Conservation (phyloP, 306 rosid genomes). For the Luffa acutangula region DNA sequence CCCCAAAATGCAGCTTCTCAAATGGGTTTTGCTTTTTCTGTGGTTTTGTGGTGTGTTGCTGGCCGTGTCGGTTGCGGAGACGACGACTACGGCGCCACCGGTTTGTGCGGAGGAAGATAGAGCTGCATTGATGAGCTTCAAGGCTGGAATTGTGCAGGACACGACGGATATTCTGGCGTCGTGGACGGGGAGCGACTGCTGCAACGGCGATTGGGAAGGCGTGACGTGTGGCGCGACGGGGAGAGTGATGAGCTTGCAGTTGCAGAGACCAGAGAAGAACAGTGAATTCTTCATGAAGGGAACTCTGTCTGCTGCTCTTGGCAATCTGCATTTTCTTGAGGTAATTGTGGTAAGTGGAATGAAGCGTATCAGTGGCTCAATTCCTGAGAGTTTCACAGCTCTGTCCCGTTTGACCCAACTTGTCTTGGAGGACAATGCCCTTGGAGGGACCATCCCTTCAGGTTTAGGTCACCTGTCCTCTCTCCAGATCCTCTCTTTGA, state of each 20-base stretch:
- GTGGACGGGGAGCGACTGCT: slow-evolving; percentile 74
- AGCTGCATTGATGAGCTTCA: slow-evolving; percentile 74
- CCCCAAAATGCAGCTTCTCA: slow-evolving; percentile 49
- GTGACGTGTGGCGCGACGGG: slow-evolving; percentile 70
- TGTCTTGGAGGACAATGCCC: slow-evolving; percentile 61
- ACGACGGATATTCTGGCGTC: slow-evolving; percentile 63
- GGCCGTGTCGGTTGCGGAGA: slow-evolving; percentile 19
- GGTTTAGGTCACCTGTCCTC: slow-evolving; percentile 52
- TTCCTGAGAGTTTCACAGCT: slow-evolving; percentile 65
- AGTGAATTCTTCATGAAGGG: slow-evolving; percentile 61
- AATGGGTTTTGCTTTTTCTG: slow-evolving; percentile 34
- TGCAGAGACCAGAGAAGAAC: slow-evolving; percentile 55
- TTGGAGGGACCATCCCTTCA: slow-evolving; percentile 69
- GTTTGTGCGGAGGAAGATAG: slow-evolving; percentile 73
- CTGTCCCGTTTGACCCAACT: slow-evolving; percentile 62
- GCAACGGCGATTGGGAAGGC: slow-evolving; percentile 93
- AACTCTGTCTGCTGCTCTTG: slow-evolving; percentile 65
- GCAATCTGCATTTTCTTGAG: slow-evolving; percentile 67
- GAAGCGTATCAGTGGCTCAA: slow-evolving; percentile 66
- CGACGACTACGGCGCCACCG: slow-evolving; percentile 9
- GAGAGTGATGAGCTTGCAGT: slow-evolving; percentile 58
- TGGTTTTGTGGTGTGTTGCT: neutral
- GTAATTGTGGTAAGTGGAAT: slow-evolving; percentile 66
- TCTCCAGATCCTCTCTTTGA: slow-evolving; percentile 58
- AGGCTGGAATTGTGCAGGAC: slow-evolving; percentile 55